These are phyloP conservation scores for Linnemannia zychae DNA, from an alignment of 192 early-diverging fungal genomes.

Conservation along the genomic window DNA sequence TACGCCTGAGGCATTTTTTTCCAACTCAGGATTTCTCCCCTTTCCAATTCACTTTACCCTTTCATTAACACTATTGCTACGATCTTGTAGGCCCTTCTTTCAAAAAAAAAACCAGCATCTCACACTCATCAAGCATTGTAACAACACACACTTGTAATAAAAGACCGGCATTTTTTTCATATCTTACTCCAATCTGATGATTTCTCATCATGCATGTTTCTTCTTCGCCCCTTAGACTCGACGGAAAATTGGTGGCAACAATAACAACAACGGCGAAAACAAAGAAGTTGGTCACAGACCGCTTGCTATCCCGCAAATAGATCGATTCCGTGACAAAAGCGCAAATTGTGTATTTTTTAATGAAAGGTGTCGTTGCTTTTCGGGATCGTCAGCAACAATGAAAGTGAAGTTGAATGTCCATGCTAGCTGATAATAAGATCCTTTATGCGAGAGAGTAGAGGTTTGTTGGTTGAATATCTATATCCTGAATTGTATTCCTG, in stretches of 20 bases:
- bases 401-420: neutral
- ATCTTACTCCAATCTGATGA: neutral
- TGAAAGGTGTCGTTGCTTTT: neutral
- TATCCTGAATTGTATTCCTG: slow-evolving; percentile 5
- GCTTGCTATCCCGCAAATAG: neutral
- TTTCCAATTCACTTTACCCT: neutral
- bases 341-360: neutral
- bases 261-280: neutral
- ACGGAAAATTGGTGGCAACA: neutral
- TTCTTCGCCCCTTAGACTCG: no score
- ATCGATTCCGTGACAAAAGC: no score
- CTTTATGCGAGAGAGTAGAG: neutral
- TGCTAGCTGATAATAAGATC: neutral
- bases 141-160: slow-evolving; percentile 10
- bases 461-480: neutral
- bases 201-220: neutral
- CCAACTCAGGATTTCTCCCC: neutral
- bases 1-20: no score
- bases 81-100: neutral
- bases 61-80: neutral
- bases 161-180: neutral
- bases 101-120: no score
- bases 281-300: neutral
- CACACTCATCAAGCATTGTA: slow-evolving; percentile 1
- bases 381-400: neutral